Evolutionary conservation across 139 green algal species (phyloP), one percentile per base, ranked within the genome.

Genomic region (Monoraphidium neglectum): DNA sequence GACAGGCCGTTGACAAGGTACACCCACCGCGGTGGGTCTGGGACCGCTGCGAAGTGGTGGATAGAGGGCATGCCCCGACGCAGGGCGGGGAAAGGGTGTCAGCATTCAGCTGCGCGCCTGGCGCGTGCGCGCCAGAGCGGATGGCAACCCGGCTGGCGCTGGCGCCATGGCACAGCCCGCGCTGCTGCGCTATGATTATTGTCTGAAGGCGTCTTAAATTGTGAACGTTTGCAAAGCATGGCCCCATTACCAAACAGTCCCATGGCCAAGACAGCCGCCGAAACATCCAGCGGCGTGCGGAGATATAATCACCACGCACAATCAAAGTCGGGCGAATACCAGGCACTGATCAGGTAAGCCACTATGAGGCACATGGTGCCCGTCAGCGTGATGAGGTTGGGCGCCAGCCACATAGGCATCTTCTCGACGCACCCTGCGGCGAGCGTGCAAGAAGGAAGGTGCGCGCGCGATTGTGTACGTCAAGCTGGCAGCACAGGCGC

Each of bases 381-480:
- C 15, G 83, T 82, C 12, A 97, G 82, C 0, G 95, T 98, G 63
- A 98, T 98, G 0, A 98, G 74, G 83, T 98, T 98, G 15, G 95
- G 95, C 8, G 95, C 95, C 65, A 98, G 70, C 95, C 95, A 98
- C 26, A 84, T 63, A 0, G 94, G 94, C 51, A 97, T 75, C 36
- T 83, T 68, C 36, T 87, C 72, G 0, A 76, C 77, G 32, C 84
- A 35, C 72, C 85, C 84, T 89, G 76, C 38, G 68, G 43, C 33
- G 16, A 24, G 8, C 4, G 23, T 4, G 24, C 4, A 26, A 33
- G 12, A 62, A 26, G n/a, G n/a, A n/a, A n/a, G n/a, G n/a, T n/a
- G n/a, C n/a, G n/a, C n/a, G n/a, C n/a, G n/a, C n/a, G n/a, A n/a
- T n/a, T n/a, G n/a, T n/a, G n/a, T n/a, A n/a, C 43, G 43, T 8